Base-by-base conservation (phyloP, 2,329 filamentous ascomycete genomes). In the Alternaria postmessia region DNA sequence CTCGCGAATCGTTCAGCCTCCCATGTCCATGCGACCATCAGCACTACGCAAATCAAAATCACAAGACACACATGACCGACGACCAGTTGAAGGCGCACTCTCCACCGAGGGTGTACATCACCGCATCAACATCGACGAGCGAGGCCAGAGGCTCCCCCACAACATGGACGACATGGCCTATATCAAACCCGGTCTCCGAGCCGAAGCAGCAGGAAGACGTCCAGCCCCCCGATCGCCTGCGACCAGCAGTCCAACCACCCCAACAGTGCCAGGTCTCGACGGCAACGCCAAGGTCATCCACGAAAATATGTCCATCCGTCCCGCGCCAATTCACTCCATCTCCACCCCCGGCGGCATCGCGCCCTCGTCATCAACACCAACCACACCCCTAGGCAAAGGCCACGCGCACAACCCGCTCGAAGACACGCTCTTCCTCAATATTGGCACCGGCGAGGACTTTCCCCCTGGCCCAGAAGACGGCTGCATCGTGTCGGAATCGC, bases 401-500 rank as follows among this genome's bases (percentile, higher is more conserved):
- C 86, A 91, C 61, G 88, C 87, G 2, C 87, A 88, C 62, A 86
- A 91, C 66, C 85, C 86, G 0, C 78, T 88, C 7, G 86, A 89
- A 61, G 88, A 89, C 54, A 86, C 88, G 1, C 81, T 90, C 0
- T 91, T 90, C 74, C 85, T 97, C 8, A 89, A 90, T 57, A 93
- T 97, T 65, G 93, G 93, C 16, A 87, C 88, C 0, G 89, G 89
- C 34, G 71, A 71, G 44, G 83, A 85, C 3, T 82, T 82, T 18
- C 69, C 75, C n/a, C 67, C 76, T 6, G 57, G 65, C 7, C 58
- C 63, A 2, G 70, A 74, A 39, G 74, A 78, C 22, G 46, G 75
- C 72, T 72, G 84, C 22, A 76, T 90, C 5, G 89, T 97, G 41
- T 92, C 91, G 30, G 93, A 97, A 78, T 96, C 92, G 1, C 94